Percentiles rank a stretch among this genome's conserved stretches.
Evolutionary conservation across 805 yeast species (phyloP).

Genomic region (Sugiyamaella valdiviana): DNA sequence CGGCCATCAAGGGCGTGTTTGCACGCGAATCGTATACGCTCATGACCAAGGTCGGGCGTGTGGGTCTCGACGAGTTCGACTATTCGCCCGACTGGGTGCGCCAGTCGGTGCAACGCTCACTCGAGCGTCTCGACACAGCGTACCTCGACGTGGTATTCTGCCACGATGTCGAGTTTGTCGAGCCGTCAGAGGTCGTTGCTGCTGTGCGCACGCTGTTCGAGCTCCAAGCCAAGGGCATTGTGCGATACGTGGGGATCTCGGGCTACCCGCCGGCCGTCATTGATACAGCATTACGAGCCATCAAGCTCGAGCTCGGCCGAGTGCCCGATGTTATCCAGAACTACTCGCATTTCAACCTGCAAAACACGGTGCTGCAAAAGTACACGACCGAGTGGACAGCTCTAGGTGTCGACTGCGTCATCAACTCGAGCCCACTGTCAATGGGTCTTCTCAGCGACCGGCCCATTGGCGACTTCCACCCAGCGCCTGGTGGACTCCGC

Average conservation of each 20-base stretch:
- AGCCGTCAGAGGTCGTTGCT: conserved; percentile 45
- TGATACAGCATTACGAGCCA: conserved; percentile 23
- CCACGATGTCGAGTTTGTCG: conserved; percentile 84
- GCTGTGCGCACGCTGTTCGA: conserved; percentile 58
- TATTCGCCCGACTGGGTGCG: conserved; percentile 58
- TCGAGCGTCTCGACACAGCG: conserved; percentile 54
- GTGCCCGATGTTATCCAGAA: conserved; percentile 68
- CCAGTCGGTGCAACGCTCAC: conserved; percentile 58
- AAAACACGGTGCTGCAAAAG: conserved; percentile 52
- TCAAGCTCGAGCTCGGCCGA: conserved; percentile 40
- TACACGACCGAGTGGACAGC: conserved; percentile 38
- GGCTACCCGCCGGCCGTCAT: conserved; percentile 82
- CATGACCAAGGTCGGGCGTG: conserved; percentile 82
- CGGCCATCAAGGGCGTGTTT: conserved; percentile 28
- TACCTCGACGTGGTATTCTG: conserved; percentile 78
- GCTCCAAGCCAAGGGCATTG: conserved; percentile 57
- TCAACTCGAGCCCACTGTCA: conserved; percentile 78
- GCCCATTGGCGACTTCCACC: conserved; percentile 70
- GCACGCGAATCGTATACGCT: conserved; percentile 59
- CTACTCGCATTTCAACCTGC: conserved; percentile 77
- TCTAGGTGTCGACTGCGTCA: conserved; percentile 49
- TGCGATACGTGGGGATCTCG: conserved; percentile 66
- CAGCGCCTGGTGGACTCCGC: conserved; percentile 57
- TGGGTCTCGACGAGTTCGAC: conserved; percentile 63
- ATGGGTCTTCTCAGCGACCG: conserved; percentile 77